Base-by-base conservation (phyloP, 108 stramenopile genomes). In the Aurantiochytrium sp. region DNA sequence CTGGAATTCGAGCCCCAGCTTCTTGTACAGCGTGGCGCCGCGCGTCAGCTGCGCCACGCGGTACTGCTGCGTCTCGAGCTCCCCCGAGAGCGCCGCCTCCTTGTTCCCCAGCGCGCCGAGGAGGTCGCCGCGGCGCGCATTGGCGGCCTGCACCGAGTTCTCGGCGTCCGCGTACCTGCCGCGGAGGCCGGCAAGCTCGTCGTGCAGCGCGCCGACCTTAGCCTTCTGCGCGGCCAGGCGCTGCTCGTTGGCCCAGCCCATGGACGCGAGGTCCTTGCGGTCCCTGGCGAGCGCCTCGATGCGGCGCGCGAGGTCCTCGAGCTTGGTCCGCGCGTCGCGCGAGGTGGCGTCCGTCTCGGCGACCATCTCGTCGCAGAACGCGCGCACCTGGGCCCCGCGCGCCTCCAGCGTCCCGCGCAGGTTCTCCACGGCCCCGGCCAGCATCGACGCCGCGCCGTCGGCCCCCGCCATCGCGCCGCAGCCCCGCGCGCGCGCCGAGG, bases 1-100 rank as follows among this genome's bases (percentile, higher is more conserved):
- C 19, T 81, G 42, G 45, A 81, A 81, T 24, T 81, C 73, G 73
- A 81, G 73, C 42, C 73, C 73, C 39, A 81, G 24, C 73, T 81
- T 81, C 45, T 81, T 81, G 73, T 81, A 81, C 73, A 81, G 39
- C 19, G n/a, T 81, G 21, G 73, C 73, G 21, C 73, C 73, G 12
- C 73, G 73, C 42, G 73, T 81, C 21, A 81, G 39, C 19, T 48
- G 73, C 21, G 39, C 45, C 21, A 81, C 45, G 19, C 45, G 73
- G 45, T 81, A 42, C 42, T 81, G 42, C 45, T 81, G 73, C 39
- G 39, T 48, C 39, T 1, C 45, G 1, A 6, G 73, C 24, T 81
- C 73, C 12, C 8, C 45, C 6, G 6, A 6, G 3, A 81, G 12
- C 8, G 15, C 59, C 15, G 27, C 73, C 30, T 81, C 45, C 73